Evolutionary conservation across 176 grass and related monocot species (phyloP).

Genomic region (Eleusine indica): DNA sequence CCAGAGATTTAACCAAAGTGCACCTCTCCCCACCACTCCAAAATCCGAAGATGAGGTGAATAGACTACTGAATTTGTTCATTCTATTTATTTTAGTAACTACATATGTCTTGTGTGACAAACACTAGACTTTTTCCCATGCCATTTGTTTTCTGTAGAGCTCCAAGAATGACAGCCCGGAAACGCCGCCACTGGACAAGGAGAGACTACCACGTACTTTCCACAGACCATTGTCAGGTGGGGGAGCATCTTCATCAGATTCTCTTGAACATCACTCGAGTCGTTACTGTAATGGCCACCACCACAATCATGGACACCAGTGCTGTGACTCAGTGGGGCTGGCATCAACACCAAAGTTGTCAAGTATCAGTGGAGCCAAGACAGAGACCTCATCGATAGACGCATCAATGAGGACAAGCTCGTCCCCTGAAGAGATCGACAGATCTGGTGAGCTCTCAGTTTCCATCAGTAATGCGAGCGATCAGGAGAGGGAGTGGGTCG

Average conservation of each 20-base stretch:
- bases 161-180: slow-evolving; percentile 81
- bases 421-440: slow-evolving; percentile 72
- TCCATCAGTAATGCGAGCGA: slow-evolving; percentile 92
- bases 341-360: slow-evolving; percentile 86
- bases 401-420: slow-evolving; percentile 85
- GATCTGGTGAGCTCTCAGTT: slow-evolving; percentile 69
- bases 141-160: slow-evolving; percentile 44
- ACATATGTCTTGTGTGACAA: not conserved
- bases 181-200: slow-evolving; percentile 80
- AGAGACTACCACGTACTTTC: slow-evolving; percentile 64
- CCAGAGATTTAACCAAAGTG: slow-evolving; percentile 79
- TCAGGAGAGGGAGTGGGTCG: slow-evolving; percentile 90
- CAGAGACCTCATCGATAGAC: slow-evolving; percentile 68
- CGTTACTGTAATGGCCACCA: slow-evolving; percentile 40
- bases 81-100: not conserved
- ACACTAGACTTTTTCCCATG: not conserved
- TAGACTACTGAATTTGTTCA: not conserved
- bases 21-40: slow-evolving; percentile 79
- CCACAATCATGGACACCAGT: slow-evolving; percentile 51
- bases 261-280: slow-evolving; percentile 60
- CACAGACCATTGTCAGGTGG: slow-evolving; percentile 52
- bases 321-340: slow-evolving; percentile 54
- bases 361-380: slow-evolving; percentile 88
- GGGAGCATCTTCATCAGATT: slow-evolving; percentile 78
- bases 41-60: slow-evolving; percentile 88